These are phyloP conservation scores for Candida loeiensis DNA, from an alignment of 805 yeast genomes.

Conservation along the genomic window DNA sequence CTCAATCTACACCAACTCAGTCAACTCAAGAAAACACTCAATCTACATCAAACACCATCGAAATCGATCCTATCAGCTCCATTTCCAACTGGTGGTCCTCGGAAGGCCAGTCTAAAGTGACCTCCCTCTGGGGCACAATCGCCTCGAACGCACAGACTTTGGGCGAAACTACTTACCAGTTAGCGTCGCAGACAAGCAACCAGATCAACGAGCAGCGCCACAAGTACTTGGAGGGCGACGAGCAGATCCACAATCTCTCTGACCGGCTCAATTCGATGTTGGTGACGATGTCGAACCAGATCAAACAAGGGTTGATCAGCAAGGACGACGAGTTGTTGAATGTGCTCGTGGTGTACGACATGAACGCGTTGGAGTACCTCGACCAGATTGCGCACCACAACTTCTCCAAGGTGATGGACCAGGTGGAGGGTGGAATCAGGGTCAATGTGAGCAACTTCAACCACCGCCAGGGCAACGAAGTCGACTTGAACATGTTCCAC, in stretches of 20 bases:
- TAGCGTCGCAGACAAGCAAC: conserved; percentile 44
- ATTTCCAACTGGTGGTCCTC: conserved; percentile 73
- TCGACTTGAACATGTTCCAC: conserved; percentile 63
- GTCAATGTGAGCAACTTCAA: conserved; percentile 53
- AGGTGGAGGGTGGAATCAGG: conserved; percentile 74
- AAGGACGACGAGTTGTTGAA: conserved; percentile 48
- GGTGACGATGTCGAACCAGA: conserved; percentile 38
- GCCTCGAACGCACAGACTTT: conserved; percentile 46
- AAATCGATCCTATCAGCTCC: conserved; percentile 9
- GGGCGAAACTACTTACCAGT: conserved; percentile 49
- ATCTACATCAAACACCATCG: conserved; percentile 2
- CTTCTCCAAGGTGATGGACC: conserved; percentile 63
- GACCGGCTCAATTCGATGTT: conserved; percentile 31
- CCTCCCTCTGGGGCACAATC: conserved; percentile 67
- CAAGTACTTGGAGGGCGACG: conserved; percentile 27
- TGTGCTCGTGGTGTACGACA: conserved; percentile 57
- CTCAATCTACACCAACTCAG: background rate
- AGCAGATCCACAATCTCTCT: conserved; percentile 24
- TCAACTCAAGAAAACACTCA: background rate
- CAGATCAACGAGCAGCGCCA: conserved; percentile 40
- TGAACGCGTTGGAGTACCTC: conserved; percentile 49
- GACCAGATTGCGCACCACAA: conserved; percentile 47
- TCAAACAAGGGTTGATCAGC: conserved; percentile 52
- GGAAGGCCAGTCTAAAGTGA: conserved; percentile 63
- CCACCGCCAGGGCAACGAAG: conserved; percentile 26